A percentile compares a stretch with the other conserved stretches of the same genome.
phyloP scores from a whole-genome alignment of 345 rosid genomes.

The Salix koriyanagi region DNA sequence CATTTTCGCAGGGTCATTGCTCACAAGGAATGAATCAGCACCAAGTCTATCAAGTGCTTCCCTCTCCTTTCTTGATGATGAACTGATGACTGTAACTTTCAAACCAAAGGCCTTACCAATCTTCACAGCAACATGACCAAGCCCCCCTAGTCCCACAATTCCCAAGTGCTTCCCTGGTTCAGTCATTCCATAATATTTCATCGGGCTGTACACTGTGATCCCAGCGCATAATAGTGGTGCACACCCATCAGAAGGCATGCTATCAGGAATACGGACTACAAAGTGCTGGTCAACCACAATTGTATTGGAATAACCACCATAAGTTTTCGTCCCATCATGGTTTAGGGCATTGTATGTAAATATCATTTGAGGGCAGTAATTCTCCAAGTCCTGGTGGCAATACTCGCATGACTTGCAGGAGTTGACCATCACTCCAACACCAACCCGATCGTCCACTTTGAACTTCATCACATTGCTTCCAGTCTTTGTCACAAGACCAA shows the following conservation, averaged over 20 bases:
- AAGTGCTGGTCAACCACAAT: conserved; percentile 68
- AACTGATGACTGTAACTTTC: conserved; percentile 79
- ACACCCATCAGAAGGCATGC: conserved; percentile 57
- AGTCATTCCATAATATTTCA: conserved; percentile 82
- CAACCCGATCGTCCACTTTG: conserved; percentile 64
- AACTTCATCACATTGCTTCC: conserved; percentile 66
- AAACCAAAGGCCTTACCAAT: conserved; percentile 82
- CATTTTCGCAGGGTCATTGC: conserved; percentile 51
- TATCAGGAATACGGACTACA: conserved; percentile 62
- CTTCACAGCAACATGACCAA: conserved; percentile 89
- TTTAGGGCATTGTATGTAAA: conserved; percentile 52
- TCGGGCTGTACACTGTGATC: conserved; percentile 83
- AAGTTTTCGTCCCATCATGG: conserved; percentile 54
- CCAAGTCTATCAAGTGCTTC: conserved; percentile 52
- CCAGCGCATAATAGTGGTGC: conserved; percentile 89
- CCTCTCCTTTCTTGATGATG: conserved; percentile 49
- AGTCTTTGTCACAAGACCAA: conserved; percentile 55
- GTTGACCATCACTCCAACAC: conserved; percentile 69
- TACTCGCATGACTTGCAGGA: conserved; percentile 69
- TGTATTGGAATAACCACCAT: conserved; percentile 74
- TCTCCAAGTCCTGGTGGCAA: conserved; percentile 72
- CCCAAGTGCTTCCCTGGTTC: conserved; percentile 85
- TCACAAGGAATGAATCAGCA: conserved; percentile 60
- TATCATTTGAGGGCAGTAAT: conserved; percentile 51
- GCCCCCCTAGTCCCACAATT: conserved; percentile 84